Base-by-base conservation (phyloP, 163 green algal genomes). In the Chlamydomonas reinhardtii region DNA sequence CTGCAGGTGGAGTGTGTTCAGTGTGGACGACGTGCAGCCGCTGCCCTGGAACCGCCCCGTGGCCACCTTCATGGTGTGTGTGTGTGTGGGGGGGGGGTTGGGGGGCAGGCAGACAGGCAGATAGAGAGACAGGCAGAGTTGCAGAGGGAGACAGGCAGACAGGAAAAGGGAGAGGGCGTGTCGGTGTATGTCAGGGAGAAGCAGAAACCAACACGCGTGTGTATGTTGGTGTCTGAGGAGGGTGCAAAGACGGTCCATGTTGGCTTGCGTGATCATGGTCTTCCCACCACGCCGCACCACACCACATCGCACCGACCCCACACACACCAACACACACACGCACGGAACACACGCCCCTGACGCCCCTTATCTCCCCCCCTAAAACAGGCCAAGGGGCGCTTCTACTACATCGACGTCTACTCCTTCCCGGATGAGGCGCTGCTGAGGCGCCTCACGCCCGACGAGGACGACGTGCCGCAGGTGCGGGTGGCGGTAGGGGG, bases 371-470 rank as follows among this genome's bases (percentile, higher is more conserved):
- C 6, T 29, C 31, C 27, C 17, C 4, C 75, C 15, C 43, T 19
- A 9, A 56, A 9, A 56, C 48, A 86, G 80, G 80, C 80, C n/a
- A 35, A 16, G 4, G 17, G 52, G 27, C 70, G 32, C 3, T 86
- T 86, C 61, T 86, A 93, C 78, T 93, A 93, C 89, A 91, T 93
- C 35, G 89, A 93, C 70, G 86, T 91, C 22, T 93, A 89, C 74
- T 84, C 74, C n/a, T 91, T 93, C 69, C 86, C 86, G 35, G 71
- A 93, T 34, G 76, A 90, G 54, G 66, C 65, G 1, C 78, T 93
- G 61, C 86, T 93, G 62, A 27, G 52, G 24, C 52, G 78, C 32
- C 78, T 93, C 16, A 85, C 86, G 14, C 89, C 89, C 4, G 68
- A 86, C n/a, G 86, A 91, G 64, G 74, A 56, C 34, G 69, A 74